Percentiles rank a stretch among this genome's conserved stretches.
phyloP scores from a whole-genome alignment of 2,329 filamentous ascomycete species.

The Akanthomyces dipterigenus region DNA sequence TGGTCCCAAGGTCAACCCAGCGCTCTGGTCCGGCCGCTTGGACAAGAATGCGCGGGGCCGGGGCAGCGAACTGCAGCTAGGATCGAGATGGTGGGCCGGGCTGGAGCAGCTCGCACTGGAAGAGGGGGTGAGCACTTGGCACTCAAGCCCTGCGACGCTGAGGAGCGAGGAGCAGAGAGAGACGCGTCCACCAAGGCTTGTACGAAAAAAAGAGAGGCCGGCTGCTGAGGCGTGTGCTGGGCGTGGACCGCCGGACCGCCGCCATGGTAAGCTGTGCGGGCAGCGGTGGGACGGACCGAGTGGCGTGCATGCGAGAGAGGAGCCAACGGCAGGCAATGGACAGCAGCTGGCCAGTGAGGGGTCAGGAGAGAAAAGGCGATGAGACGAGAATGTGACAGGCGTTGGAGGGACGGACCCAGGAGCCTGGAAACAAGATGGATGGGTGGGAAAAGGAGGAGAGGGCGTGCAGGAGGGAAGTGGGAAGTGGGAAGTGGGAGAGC shows the following conservation, averaged over 20 bases:
- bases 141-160: too few species aligned
- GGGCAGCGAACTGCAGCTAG: conserved; percentile 1
- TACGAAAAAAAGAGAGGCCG: background rate
- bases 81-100: background rate
- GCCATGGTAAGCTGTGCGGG: background rate
- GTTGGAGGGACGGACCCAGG: background rate
- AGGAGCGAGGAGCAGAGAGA: background rate
- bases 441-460: background rate
- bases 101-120: background rate
- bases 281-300: background rate
- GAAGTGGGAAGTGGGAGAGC: background rate
- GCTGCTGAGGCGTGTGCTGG: background rate
- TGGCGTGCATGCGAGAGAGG: background rate
- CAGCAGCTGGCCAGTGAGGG: background rate
- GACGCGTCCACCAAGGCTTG: background rate
- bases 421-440: background rate
- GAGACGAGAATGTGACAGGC: background rate
- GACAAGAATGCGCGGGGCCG: background rate
- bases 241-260: background rate
- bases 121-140: background rate
- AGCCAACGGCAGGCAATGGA: background rate
- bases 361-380: background rate
- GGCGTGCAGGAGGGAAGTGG: background rate
- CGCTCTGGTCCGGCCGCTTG: background rate
- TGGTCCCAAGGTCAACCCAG: background rate